phyloP scores from a whole-genome alignment of 2,329 filamentous ascomycete genomes.

The Xylariaceae sp. region DNA sequence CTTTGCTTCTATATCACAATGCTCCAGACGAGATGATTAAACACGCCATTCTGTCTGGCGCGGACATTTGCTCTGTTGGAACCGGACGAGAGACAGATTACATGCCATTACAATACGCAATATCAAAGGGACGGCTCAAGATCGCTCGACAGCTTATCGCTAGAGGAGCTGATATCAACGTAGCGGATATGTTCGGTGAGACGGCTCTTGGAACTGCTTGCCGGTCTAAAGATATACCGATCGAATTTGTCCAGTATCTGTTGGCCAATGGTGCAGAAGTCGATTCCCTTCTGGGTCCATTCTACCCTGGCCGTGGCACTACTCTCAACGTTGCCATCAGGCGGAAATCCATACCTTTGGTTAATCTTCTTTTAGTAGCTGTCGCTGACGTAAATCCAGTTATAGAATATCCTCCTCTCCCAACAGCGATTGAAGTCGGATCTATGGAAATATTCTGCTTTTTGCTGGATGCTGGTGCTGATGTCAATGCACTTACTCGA shows the following conservation, averaged over 20 bases:
- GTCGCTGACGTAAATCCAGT: no score
- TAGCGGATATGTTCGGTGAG: background rate
- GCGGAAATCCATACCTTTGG: no score
- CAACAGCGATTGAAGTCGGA: no score
- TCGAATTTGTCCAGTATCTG: constrained; percentile 1
- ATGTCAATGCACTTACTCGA: no score
- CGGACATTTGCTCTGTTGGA: background rate
- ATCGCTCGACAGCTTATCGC: background rate
- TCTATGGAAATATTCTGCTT: background rate
- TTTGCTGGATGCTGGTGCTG: background rate
- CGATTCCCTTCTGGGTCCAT: background rate
- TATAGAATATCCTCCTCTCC: no score
- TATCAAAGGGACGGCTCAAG: background rate
- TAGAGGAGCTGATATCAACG: constrained; percentile 3
- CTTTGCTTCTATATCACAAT: background rate
- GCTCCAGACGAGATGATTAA: constrained; percentile 1
- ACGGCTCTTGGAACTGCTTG: constrained; percentile 1
- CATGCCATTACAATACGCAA: constrained; percentile 1
- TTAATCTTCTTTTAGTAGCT: no score
- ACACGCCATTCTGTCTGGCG: background rate
- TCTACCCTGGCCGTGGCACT: background rate
- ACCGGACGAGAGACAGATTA: no score
- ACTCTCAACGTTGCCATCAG: background rate
- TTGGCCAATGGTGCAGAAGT: background rate
- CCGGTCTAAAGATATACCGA: background rate